These are phyloP conservation scores for Chaetoceros tenuissimus DNA, from an alignment of 108 stramenopile species.

Conservation along the genomic window DNA sequence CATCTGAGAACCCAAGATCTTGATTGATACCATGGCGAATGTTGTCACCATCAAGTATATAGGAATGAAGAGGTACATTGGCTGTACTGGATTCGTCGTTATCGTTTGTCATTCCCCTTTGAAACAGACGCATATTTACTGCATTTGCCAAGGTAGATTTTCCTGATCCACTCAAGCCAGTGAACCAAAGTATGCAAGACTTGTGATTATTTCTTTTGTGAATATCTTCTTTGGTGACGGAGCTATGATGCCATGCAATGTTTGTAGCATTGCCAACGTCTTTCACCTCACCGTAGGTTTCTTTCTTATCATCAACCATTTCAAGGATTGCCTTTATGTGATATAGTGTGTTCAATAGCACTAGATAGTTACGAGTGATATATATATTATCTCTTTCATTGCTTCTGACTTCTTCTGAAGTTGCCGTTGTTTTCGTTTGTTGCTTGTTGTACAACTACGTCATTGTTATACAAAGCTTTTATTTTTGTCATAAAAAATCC, in stretches of 20 bases:
- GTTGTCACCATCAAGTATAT: conserved; percentile 79
- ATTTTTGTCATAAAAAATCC: too few relatives aligned
- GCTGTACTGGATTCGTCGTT: neutral
- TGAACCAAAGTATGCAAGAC: conserved; percentile 36
- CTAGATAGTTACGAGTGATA: too few relatives aligned
- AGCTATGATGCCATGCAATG: neutral
- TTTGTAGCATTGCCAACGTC: neutral
- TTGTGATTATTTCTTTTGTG: conserved; percentile 4
- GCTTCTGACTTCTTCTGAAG: too few relatives aligned
- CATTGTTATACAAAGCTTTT: too few relatives aligned
- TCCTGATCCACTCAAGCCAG: conserved; percentile 34
- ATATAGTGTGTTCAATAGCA: too few relatives aligned
- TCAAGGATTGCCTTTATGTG: too few relatives aligned
- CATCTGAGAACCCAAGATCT: conserved; percentile 72
- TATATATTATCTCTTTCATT: too few relatives aligned
- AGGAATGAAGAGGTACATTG: conserved; percentile 9
- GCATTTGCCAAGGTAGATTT: conserved; percentile 37
- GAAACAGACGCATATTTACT: conserved; percentile 7
- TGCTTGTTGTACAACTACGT: too few relatives aligned
- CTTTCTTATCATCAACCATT: too few relatives aligned
- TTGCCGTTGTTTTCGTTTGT: too few relatives aligned
- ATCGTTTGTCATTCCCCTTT: neutral
- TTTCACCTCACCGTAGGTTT: neutral
- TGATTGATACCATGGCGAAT: conserved; percentile 78
- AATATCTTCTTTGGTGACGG: neutral